phyloP scores from a whole-genome alignment of 2,329 filamentous ascomycete genomes.

The Sporothrix curviconia region DNA sequence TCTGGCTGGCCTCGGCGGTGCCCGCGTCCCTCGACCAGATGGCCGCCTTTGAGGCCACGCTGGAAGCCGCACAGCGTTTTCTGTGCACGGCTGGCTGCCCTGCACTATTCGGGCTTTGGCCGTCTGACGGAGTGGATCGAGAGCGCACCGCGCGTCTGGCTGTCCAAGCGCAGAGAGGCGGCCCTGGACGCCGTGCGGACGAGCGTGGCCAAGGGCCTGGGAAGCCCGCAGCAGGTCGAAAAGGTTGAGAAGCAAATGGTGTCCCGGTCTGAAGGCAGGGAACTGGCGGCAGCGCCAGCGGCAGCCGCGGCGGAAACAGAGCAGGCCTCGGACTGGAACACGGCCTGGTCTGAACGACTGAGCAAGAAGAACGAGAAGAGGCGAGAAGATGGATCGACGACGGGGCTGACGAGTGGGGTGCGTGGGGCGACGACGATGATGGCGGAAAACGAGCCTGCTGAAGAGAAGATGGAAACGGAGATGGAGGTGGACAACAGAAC shows the following conservation, averaged over 20 bases:
- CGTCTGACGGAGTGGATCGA: constrained; percentile 74
- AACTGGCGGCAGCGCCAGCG: constrained; percentile 47
- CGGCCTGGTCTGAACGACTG: constrained; percentile 78
- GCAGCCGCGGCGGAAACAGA: constrained; percentile 36
- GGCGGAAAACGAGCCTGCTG: constrained; percentile 35
- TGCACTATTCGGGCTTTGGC: constrained; percentile 56
- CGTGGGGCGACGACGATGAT: constrained; percentile 30
- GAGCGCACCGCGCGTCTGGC: constrained; percentile 75
- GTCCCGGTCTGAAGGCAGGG: constrained; percentile 57
- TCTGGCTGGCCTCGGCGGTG: constrained; percentile 71
- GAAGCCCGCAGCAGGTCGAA: constrained; percentile 64
- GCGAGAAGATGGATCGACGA: constrained; percentile 24
- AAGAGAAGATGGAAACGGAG: constrained; percentile 31
- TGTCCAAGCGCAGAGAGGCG: constrained; percentile 73
- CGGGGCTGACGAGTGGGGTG: constrained; percentile 31
- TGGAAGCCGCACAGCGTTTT: constrained; percentile 61
- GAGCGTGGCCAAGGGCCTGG: constrained; percentile 59
- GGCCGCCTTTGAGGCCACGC: constrained; percentile 60
- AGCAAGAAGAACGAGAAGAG: constrained; percentile 25
- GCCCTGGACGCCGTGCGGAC: constrained; percentile 68
- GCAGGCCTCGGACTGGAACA: constrained; percentile 63
- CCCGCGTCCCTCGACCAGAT: constrained; percentile 69
- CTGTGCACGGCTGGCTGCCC: constrained; percentile 52
- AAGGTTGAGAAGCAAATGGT: constrained; percentile 78
- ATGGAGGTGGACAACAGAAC: constrained; percentile 21